These are phyloP conservation scores for Lipomyces yamanashiensis DNA, from an alignment of 805 yeast genomes.

Conservation along the genomic window DNA sequence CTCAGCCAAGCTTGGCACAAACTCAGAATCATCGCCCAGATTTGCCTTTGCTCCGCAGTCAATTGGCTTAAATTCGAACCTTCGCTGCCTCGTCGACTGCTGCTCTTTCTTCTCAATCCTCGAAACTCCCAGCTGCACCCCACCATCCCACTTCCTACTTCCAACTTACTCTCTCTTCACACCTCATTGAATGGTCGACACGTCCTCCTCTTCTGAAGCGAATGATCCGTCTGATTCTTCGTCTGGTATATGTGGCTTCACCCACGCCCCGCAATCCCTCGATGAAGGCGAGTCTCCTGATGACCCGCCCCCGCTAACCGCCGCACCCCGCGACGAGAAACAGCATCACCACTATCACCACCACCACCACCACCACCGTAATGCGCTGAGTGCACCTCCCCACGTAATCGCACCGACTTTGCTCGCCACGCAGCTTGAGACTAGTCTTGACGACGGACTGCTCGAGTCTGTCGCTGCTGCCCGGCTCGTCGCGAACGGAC, in stretches of 20 bases:
- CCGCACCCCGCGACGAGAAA: neutral
- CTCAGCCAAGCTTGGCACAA: no score
- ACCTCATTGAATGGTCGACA: conserved; percentile 28
- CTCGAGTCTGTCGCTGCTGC: conserved; percentile 45
- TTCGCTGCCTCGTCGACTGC: no score
- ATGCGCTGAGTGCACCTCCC: conserved; percentile 27
- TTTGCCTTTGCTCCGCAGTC: no score
- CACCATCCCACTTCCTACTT: neutral
- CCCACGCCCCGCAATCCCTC: conserved; percentile 13
- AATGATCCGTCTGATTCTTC: conserved; percentile 35
- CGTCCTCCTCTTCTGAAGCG: conserved; percentile 32
- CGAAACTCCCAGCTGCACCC: neutral
- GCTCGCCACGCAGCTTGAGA: conserved; percentile 23
- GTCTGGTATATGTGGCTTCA: conserved; percentile 34
- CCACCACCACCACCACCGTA: conserved; percentile 20
- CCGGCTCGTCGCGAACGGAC: conserved; percentile 53
- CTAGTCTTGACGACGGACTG: conserved; percentile 54
- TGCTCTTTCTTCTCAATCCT: no score
- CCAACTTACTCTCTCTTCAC: neutral
- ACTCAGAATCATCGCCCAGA: no score
- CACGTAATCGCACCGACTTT: conserved; percentile 24
- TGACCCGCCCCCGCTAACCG: conserved; percentile 33
- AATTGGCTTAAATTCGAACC: no score
- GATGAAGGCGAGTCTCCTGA: conserved; percentile 23
- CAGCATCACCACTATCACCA: conserved; percentile 2